A percentile compares a stretch with the other conserved stretches of the same genome.
Conservation (phyloP, 305 asterid genomes). For the Ilex paraguariensis region DNA sequence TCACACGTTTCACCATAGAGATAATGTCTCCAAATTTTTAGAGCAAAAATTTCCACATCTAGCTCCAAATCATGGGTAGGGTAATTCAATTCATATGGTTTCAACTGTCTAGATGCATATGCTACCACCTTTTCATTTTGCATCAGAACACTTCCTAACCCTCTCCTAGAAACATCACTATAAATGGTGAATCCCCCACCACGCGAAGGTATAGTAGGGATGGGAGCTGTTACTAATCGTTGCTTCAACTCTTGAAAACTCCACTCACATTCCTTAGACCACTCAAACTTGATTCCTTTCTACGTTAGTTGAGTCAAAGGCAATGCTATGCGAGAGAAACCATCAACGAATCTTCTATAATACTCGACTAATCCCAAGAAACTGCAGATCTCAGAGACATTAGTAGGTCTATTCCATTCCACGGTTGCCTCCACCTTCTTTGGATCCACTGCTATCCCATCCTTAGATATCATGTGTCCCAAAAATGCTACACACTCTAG, state of each 20-base stretch:
- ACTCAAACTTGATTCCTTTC: background rate
- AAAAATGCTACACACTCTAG: background rate
- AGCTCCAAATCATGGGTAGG: background rate
- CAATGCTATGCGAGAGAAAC: background rate
- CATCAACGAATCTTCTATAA: background rate
- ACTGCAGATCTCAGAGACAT: background rate
- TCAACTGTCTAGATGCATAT: conserved; percentile 1
- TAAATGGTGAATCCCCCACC: background rate
- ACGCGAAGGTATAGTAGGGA: background rate
- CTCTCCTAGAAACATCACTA: background rate
- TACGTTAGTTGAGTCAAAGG: background rate
- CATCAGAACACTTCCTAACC: background rate
- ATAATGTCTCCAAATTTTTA: background rate
- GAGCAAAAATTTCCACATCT: background rate
- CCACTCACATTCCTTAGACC: background rate
- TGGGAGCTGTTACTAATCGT: background rate
- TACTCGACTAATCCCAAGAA: background rate
- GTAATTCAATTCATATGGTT: background rate
- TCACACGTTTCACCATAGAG: background rate
- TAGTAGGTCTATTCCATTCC: background rate
- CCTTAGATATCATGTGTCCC: background rate
- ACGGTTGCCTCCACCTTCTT: background rate
- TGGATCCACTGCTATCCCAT: background rate
- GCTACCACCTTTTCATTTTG: conserved; percentile 2
- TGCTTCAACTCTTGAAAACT: background rate